A percentile compares a stretch with the other conserved stretches of the same genome.
phyloP scores from a whole-genome alignment of 768 basidiomycete species.

The Tulasnella sp. region DNA sequence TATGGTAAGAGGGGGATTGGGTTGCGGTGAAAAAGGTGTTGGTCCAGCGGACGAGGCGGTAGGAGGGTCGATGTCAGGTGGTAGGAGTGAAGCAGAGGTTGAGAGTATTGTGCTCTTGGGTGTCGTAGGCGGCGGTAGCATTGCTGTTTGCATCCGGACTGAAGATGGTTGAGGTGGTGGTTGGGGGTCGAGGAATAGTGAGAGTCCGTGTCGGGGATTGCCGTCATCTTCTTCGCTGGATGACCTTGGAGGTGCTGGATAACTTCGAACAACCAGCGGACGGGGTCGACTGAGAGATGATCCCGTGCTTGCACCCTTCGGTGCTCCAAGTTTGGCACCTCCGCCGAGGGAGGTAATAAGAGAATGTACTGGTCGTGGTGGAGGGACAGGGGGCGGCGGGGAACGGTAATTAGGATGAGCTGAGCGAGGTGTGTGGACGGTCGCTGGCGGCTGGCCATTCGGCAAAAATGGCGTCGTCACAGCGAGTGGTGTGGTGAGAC shows the following conservation, averaged over 20 bases:
- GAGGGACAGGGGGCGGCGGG: not conserved
- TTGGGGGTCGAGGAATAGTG: conserved; percentile 30
- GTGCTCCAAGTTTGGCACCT: conserved; percentile 18
- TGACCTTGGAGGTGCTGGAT: not conserved
- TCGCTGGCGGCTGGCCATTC: not conserved
- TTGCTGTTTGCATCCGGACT: conserved; percentile 3
- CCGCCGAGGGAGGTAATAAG: not conserved
- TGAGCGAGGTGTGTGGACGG: not conserved
- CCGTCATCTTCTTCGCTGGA: not conserved
- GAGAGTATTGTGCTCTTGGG: conserved; percentile 21
- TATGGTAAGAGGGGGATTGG: not conserved
- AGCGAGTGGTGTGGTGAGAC: conserved; percentile 1
- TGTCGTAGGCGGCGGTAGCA: not conserved
- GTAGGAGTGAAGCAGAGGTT: conserved; percentile 1
- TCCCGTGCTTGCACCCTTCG: conserved; percentile 30
- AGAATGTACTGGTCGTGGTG: not conserved
- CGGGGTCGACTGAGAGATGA: conserved; percentile 21
- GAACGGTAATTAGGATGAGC: conserved; percentile 15
- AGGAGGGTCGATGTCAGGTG: not conserved
- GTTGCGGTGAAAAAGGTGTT: not conserved
- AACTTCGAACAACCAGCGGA: conserved; percentile 30
- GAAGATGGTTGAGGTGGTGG: conserved; percentile 26
- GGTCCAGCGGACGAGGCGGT: not conserved
- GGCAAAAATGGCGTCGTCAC: not conserved
- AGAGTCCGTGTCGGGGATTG: not conserved